phyloP scores from a whole-genome alignment of 768 basidiomycete genomes.

The Suillus subalutaceus region DNA sequence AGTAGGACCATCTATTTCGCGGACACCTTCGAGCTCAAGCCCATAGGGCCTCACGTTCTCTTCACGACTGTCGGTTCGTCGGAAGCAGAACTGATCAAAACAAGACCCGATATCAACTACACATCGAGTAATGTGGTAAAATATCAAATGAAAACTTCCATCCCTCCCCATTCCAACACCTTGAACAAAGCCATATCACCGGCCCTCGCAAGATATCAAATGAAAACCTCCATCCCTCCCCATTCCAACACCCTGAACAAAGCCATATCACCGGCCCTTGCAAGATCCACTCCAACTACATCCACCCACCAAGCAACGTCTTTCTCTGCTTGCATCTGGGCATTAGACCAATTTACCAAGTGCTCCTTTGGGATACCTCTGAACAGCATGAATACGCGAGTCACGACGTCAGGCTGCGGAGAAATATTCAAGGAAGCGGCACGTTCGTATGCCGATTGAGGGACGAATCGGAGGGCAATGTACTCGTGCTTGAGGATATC shows the following conservation, averaged over 20 bases:
- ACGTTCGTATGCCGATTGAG: background rate
- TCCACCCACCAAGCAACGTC: conserved; percentile 1
- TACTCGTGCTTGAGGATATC: background rate
- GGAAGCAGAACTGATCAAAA: too few species aligned
- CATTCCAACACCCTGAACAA: conserved; percentile 6
- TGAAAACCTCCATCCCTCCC: background rate
- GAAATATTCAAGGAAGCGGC: background rate
- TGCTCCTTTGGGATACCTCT: background rate
- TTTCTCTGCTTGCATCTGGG: background rate
- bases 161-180: background rate
- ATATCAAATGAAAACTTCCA: background rate
- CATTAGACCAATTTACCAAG: background rate
- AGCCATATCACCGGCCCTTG: background rate
- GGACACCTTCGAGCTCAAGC: too few species aligned
- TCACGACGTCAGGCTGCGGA: background rate
- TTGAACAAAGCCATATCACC: background rate
- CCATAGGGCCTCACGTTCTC: too few species aligned
- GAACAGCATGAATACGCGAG: background rate
- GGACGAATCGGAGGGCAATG: background rate
- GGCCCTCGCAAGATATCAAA: background rate
- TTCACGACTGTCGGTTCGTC: too few species aligned
- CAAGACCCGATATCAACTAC: background rate
- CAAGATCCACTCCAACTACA: background rate
- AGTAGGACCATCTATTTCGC: too few species aligned
- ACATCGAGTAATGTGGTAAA: background rate